A percentile compares a stretch with the other conserved stretches of the same genome.
These are phyloP conservation scores for Paramecium caudatum DNA, from an alignment of 73 alveolate species.

Conservation along the genomic window DNA sequence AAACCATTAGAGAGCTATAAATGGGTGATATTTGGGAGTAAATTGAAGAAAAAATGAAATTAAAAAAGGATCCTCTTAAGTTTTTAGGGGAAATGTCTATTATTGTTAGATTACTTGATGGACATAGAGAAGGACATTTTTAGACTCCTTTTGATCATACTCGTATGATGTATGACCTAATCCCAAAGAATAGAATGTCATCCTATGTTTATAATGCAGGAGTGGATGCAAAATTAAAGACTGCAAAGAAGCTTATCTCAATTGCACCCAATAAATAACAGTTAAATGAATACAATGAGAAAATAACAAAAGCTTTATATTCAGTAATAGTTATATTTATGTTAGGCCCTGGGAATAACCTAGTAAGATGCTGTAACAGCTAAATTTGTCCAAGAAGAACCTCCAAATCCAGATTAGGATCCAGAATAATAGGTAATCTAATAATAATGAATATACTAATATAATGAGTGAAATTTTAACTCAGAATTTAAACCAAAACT, in stretches of 20 bases:
- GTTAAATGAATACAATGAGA: slow-evolving; percentile 73
- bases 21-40: slow-evolving; percentile 85
- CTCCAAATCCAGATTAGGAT: not conserved
- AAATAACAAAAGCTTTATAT: slow-evolving; percentile 62
- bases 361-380: not conserved
- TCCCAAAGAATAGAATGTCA: slow-evolving; percentile 81
- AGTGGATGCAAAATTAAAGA: slow-evolving; percentile 68
- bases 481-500: not conserved
- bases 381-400: not conserved
- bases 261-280: slow-evolving; percentile 72
- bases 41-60: slow-evolving; percentile 62
- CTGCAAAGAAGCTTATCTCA: slow-evolving; percentile 64
- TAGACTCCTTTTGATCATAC: slow-evolving; percentile 82
- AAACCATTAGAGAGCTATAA: slow-evolving; percentile 73
- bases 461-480: slow-evolving; percentile 8
- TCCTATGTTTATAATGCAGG: slow-evolving; percentile 76
- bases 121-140: slow-evolving; percentile 91
- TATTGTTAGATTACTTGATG: slow-evolving; percentile 88
- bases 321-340: not conserved
- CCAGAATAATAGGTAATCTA: not conserved
- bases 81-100: slow-evolving; percentile 83
- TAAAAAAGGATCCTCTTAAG: slow-evolving; percentile 74
- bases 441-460: not conserved
- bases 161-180: slow-evolving; percentile 79
- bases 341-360: not conserved